These are phyloP conservation scores for Claviceps paspali DNA, from an alignment of 2,329 filamentous ascomycete genomes.

Conservation along the genomic window DNA sequence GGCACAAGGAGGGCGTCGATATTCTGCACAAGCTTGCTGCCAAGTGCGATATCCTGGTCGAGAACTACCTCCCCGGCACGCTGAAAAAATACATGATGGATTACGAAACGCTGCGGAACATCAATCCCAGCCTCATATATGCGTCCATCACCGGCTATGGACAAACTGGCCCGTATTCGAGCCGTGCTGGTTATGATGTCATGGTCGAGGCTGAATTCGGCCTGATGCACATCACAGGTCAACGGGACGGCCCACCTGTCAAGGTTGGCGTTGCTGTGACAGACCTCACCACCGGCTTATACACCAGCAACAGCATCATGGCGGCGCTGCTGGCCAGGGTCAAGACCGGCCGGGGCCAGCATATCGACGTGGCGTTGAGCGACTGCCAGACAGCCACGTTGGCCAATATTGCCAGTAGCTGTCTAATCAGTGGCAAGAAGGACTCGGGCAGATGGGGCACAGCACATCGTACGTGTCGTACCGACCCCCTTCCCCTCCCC, in stretches of 20 bases:
- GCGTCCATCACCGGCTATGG: constrained; percentile 95
- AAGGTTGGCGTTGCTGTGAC: constrained; percentile 97
- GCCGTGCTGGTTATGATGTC: constrained; percentile 88
- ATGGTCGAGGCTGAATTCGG: constrained; percentile 99
- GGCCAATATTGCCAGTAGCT: constrained; percentile 89
- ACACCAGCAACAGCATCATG: constrained; percentile 92
- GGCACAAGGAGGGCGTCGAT: constrained; percentile 65
- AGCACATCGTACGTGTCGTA: constrained; percentile 59
- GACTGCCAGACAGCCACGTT: constrained; percentile 92
- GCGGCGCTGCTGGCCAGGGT: constrained; percentile 68
- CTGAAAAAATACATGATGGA: constrained; percentile 86
- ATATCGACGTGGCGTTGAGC: constrained; percentile 80
- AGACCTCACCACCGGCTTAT: constrained; percentile 86
- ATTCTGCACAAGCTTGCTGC: constrained; percentile 75
- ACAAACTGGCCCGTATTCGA: constrained; percentile 80
- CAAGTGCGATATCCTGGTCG: constrained; percentile 82
- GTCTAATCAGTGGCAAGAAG: constrained; percentile 71
- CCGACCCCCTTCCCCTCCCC: too few species aligned
- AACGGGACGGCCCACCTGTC: constrained; percentile 74
- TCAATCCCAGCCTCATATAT: constrained; percentile 83
- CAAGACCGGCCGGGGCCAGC: constrained; percentile 67
- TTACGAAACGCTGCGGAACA: constrained; percentile 60
- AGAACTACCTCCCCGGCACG: constrained; percentile 87
- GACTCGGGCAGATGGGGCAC: constrained; percentile 92
- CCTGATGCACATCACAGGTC: constrained; percentile 94